Evolutionary conservation across 768 basidiomycete species (phyloP).

Genomic region (Agrocybe pediades): DNA sequence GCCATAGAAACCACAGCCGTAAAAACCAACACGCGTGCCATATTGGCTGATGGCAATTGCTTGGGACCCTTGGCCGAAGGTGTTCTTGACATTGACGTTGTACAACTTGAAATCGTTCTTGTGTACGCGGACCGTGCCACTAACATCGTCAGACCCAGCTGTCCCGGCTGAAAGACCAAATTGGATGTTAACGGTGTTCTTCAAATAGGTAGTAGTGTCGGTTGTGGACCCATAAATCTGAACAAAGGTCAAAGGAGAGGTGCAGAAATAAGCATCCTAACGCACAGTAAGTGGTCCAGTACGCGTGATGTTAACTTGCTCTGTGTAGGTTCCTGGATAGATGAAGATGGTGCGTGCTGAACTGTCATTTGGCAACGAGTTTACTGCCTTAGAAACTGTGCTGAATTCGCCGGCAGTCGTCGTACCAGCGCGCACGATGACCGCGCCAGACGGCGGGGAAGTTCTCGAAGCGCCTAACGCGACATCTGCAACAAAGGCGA

Average conservation of each 20-base stretch:
- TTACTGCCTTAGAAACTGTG: slow-evolving; percentile 39
- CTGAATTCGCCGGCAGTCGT: slow-evolving; percentile 38
- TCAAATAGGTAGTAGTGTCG: slow-evolving; percentile 36
- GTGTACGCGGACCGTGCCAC: slow-evolving; percentile 50
- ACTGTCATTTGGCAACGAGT: slow-evolving; percentile 39
- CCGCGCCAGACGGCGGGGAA: slow-evolving; percentile 39
- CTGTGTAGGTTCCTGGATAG: slow-evolving; percentile 45
- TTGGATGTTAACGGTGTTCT: slow-evolving; percentile 42
- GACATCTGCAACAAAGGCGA: background rate
- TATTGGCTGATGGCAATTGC: slow-evolving; percentile 54
- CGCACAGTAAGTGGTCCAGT: slow-evolving; percentile 42
- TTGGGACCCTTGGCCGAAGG: slow-evolving; percentile 43
- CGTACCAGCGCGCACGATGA: slow-evolving; percentile 41
- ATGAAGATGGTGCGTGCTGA: slow-evolving; percentile 41
- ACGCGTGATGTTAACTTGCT: slow-evolving; percentile 46
- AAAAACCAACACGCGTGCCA: slow-evolving; percentile 44
- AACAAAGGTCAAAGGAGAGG: too few relatives aligned
- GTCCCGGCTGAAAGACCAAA: slow-evolving; percentile 33
- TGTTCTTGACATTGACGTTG: slow-evolving; percentile 52
- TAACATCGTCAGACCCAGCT: slow-evolving; percentile 48
- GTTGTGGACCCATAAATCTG: slow-evolving; percentile 49
- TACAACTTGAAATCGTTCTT: slow-evolving; percentile 50
- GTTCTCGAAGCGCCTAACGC: slow-evolving; percentile 22
- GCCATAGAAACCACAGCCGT: slow-evolving; percentile 47
- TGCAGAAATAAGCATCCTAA: background rate